Conservation (phyloP, 257 asterid genomes). For the Lycium barbarum region DNA sequence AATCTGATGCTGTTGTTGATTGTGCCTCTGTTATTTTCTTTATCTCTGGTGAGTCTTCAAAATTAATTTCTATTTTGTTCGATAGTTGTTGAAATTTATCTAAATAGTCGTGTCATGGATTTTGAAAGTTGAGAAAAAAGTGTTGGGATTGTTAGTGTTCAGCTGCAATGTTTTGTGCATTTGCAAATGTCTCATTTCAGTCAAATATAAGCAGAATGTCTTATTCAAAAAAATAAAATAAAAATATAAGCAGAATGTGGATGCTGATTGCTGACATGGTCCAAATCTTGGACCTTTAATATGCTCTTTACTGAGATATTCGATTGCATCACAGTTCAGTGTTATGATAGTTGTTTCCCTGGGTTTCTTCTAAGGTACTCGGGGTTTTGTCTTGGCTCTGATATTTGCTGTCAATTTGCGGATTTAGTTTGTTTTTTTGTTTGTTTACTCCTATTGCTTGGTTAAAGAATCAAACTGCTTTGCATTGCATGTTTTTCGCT, state of each 20-base stretch:
- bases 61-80: neutral
- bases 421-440: neutral
- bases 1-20: neutral
- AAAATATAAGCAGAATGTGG: neutral
- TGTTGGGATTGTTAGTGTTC: neutral
- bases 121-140: neutral
- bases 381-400: neutral
- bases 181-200: neutral
- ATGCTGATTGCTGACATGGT: too few species aligned
- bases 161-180: neutral
- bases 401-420: neutral
- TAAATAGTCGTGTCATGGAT: neutral
- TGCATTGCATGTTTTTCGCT: neutral
- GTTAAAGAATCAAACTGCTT: neutral
- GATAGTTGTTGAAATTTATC: neutral
- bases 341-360: neutral
- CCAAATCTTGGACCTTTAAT: too few species aligned
- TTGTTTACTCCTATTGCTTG: neutral
- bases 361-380: neutral
- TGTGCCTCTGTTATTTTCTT: neutral
- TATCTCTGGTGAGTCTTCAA: neutral
- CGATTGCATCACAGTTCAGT: neutral
- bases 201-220: neutral
- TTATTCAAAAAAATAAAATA: too few species aligned
- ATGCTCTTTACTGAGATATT: neutral